A percentile compares a stretch with the other conserved stretches of the same genome.
These are phyloP conservation scores for Phaeophleospora eucalypticola DNA, from an alignment of 2,329 filamentous ascomycete genomes.

Conservation along the genomic window DNA sequence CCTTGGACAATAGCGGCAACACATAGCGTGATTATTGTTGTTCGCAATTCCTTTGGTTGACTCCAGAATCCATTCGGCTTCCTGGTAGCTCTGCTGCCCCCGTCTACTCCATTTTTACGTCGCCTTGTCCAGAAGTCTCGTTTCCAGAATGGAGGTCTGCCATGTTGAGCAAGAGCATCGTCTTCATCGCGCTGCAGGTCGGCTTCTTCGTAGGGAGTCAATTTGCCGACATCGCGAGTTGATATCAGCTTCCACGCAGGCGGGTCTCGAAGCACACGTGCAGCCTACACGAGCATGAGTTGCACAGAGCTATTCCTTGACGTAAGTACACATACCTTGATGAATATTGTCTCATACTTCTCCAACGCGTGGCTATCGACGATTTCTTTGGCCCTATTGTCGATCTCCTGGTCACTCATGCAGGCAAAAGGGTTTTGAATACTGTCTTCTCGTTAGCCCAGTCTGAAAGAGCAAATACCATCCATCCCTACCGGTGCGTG, in stretches of 20 bases:
- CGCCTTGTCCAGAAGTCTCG: conserved; percentile 5
- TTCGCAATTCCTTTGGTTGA: conserved; percentile 31
- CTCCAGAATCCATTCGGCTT: conserved; percentile 21
- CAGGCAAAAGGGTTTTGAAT: conserved; percentile 23
- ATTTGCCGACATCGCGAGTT: conserved; percentile 15
- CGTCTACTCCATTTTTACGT: too few relatives aligned
- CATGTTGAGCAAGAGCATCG: not conserved
- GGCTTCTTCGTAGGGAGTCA: conserved; percentile 23
- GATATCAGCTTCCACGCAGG: conserved; percentile 16
- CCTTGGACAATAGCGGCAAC: conserved; percentile 31
- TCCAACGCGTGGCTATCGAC: conserved; percentile 13
- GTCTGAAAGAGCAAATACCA: not conserved
- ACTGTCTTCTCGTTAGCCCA: conserved; percentile 1
- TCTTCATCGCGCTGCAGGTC: conserved; percentile 15
- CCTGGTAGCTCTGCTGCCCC: not conserved
- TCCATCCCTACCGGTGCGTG: not conserved
- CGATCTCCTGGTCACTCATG: conserved; percentile 15
- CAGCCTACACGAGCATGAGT: conserved; percentile 14
- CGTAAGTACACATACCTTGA: conserved; percentile 14
- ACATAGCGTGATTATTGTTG: conserved; percentile 32
- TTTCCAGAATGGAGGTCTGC: conserved; percentile 4
- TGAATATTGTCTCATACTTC: conserved; percentile 16
- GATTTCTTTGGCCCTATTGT: conserved; percentile 14
- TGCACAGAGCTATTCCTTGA: too few relatives aligned
- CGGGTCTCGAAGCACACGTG: conserved; percentile 25